phyloP scores from a whole-genome alignment of 2,329 filamentous ascomycete species.

The Phialophora tarda region DNA sequence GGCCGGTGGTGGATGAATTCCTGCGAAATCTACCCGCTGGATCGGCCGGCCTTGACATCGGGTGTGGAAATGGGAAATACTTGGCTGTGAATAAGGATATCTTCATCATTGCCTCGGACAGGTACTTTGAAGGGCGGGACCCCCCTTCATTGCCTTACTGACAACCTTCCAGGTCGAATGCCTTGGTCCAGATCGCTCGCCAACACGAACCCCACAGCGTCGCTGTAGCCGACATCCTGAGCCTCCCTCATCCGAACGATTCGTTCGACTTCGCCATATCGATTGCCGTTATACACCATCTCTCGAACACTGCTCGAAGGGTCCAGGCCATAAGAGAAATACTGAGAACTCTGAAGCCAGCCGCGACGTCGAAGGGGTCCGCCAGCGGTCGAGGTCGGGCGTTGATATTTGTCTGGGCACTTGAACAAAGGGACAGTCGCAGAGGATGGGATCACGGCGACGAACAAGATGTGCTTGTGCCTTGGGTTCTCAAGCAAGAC shows the following conservation, averaged over 20 bases:
- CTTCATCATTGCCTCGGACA: slow-evolving; percentile 84
- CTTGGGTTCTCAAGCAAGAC: slow-evolving; percentile 76
- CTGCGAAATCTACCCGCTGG: slow-evolving; percentile 69
- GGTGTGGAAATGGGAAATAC: slow-evolving; percentile 98
- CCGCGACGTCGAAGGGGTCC: slow-evolving; percentile 17
- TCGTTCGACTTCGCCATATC: slow-evolving; percentile 87
- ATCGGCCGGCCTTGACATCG: slow-evolving; percentile 83
- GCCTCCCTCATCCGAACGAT: slow-evolving; percentile 73
- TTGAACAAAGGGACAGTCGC: slow-evolving; percentile 86
- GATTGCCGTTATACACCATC: slow-evolving; percentile 92
- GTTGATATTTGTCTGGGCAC: slow-evolving; percentile 90
- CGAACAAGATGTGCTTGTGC: slow-evolving; percentile 91
- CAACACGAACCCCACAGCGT: slow-evolving; percentile 68
- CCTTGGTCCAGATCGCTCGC: slow-evolving; percentile 63
- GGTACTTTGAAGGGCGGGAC: slow-evolving; percentile 54
- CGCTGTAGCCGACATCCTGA: slow-evolving; percentile 79
- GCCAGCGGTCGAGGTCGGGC: slow-evolving; percentile 63
- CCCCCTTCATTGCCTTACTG: neutral
- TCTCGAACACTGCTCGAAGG: slow-evolving; percentile 77
- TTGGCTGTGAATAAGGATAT: slow-evolving; percentile 76
- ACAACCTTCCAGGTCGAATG: slow-evolving; percentile 57
- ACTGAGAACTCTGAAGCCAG: slow-evolving; percentile 65
- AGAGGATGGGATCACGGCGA: slow-evolving; percentile 85
- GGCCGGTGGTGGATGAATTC: slow-evolving; percentile 87
- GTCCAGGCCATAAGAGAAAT: slow-evolving; percentile 74